Conservation (phyloP, 1,139 yeast genomes). For the Hansenula sp. region DNA sequence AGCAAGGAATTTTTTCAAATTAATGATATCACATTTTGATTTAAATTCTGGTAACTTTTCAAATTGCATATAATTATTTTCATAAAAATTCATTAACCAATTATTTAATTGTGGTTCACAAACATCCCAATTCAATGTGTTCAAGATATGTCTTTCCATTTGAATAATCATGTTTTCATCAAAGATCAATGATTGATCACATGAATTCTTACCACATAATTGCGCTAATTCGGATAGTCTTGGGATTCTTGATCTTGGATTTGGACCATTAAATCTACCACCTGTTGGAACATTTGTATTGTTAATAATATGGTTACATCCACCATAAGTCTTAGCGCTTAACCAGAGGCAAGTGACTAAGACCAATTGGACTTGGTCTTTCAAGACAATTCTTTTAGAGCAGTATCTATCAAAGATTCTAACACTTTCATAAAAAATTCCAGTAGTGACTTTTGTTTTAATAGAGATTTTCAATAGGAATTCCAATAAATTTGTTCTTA, state of each 20-base stretch:
- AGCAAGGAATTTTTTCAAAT: conserved; percentile 19
- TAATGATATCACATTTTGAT: conserved; percentile 15
- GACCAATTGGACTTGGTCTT: conserved; percentile 60
- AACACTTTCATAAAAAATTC: conserved; percentile 56
- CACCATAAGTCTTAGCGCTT: conserved; percentile 62
- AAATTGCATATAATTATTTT: conserved; percentile 34
- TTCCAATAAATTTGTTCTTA: conserved; percentile 50
- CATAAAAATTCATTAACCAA: conserved; percentile 38
- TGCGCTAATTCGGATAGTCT: conserved; percentile 58
- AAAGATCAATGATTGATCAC: conserved; percentile 38
- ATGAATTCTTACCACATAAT: conserved; percentile 40
- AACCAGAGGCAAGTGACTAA: conserved; percentile 67
- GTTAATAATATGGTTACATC: conserved; percentile 65
- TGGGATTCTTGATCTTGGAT: conserved; percentile 63
- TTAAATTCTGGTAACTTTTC: conserved; percentile 24
- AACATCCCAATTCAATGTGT: conserved; percentile 59
- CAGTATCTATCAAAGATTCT: conserved; percentile 63
- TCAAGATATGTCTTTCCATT: conserved; percentile 51
- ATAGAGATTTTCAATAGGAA: conserved; percentile 56
- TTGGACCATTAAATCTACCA: conserved; percentile 61
- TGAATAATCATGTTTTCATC: conserved; percentile 59
- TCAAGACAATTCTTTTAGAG: conserved; percentile 56
- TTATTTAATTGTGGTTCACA: conserved; percentile 58
- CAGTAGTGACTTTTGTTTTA: conserved; percentile 55
- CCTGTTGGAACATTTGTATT: conserved; percentile 44